Conservation (phyloP, 805 yeast species). For the Ogataea glucozyma region DNA sequence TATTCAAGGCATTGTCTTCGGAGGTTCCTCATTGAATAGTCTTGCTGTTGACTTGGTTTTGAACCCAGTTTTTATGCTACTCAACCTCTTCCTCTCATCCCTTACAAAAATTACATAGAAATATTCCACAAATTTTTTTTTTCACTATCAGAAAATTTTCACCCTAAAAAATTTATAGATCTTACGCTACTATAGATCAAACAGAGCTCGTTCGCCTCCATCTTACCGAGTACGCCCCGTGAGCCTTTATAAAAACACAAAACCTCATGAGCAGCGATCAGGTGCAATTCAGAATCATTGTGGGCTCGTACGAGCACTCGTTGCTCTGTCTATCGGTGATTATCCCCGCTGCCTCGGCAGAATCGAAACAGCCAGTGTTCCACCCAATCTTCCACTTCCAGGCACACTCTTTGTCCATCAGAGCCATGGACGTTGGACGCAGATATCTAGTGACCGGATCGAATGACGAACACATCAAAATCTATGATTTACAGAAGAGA, state of each 20-base stretch:
- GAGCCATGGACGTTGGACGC: constrained; percentile 78
- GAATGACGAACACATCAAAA: constrained; percentile 92
- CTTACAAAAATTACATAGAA: too few species aligned
- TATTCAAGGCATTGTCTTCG: too few species aligned
- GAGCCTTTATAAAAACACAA: not conserved
- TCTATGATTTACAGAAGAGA: constrained; percentile 90
- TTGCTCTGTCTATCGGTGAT: constrained; percentile 78
- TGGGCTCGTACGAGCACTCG: constrained; percentile 96
- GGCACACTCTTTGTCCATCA: constrained; percentile 88
- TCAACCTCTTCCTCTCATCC: too few species aligned
- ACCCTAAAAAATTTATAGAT: not conserved
- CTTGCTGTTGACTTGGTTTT: too few species aligned
- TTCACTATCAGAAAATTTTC: constrained; percentile 5
- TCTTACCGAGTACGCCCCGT: not conserved
- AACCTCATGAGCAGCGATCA: constrained; percentile 4
- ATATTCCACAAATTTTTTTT: too few species aligned
- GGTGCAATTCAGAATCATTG: constrained; percentile 72
- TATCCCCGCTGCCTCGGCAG: constrained; percentile 37
- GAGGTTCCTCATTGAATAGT: too few species aligned
- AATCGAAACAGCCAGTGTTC: constrained; percentile 57
- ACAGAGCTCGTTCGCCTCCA: not conserved
- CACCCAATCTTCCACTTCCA: constrained; percentile 95
- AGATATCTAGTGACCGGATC: constrained; percentile 91
- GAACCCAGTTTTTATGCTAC: too few species aligned
- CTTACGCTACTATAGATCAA: not conserved